Evolutionary conservation across 305 asterid genomes (phyloP).

Genomic region (Ilex paraguariensis): DNA sequence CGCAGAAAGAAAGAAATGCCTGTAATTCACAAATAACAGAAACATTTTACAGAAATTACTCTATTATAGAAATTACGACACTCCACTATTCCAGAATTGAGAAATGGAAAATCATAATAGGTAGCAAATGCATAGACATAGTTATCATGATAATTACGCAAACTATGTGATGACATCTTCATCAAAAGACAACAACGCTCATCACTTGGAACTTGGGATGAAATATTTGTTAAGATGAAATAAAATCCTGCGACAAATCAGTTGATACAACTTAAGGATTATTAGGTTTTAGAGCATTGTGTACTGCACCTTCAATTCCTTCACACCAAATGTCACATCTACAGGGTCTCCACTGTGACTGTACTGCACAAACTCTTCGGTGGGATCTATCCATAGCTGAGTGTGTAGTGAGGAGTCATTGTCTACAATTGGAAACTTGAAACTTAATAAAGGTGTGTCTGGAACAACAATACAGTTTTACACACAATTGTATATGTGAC

Average conservation of each 20-base stretch:
- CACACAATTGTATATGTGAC: background rate
- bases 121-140: no score
- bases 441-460: slow-evolving; percentile 9
- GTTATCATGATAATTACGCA: no score
- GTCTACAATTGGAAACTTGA: slow-evolving; percentile 43
- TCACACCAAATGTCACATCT: slow-evolving; percentile 92
- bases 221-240: no score
- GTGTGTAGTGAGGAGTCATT: slow-evolving; percentile 90
- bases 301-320: slow-evolving; percentile 76
- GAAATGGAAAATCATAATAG: no score
- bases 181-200: no score
- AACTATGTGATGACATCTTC: no score
- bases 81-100: no score
- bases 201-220: no score
- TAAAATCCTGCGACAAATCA: background rate
- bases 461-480: no score
- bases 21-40: slow-evolving; percentile 29
- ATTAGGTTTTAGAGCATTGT: slow-evolving; percentile 3
- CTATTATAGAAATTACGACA: no score
- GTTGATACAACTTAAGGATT: slow-evolving; percentile 14
- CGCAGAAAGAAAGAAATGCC: slow-evolving; percentile 95
- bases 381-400: slow-evolving; percentile 95
- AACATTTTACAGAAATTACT: no score
- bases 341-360: slow-evolving; percentile 72
- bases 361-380: slow-evolving; percentile 89